These are phyloP conservation scores for Rutidosis leptorrhynchoides DNA, from an alignment of 129 eudicot genomes.

Conservation along the genomic window DNA sequence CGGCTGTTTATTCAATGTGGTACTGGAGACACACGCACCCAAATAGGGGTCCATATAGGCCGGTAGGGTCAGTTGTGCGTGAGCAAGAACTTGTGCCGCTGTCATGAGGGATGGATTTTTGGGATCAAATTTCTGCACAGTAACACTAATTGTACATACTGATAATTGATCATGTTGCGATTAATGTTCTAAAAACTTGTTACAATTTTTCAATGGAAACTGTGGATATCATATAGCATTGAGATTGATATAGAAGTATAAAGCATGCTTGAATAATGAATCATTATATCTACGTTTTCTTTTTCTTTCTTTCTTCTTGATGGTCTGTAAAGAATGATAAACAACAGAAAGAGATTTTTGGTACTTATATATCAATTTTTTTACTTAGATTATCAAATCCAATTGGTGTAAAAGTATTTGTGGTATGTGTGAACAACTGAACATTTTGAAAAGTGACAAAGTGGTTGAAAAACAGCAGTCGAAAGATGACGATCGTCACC, in stretches of 20 bases:
- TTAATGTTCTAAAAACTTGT: slow-evolving; percentile 7
- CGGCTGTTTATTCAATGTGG: slow-evolving; percentile 56
- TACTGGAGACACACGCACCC: slow-evolving; percentile 51
- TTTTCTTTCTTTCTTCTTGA: too few relatives aligned
- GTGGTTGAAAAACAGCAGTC: slow-evolving; percentile 26
- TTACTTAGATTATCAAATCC: too few relatives aligned
- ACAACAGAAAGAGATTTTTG: too few relatives aligned
- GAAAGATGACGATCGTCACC: slow-evolving; percentile 12
- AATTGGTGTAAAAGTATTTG: too few relatives aligned
- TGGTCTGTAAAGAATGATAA: too few relatives aligned
- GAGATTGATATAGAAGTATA: slow-evolving; percentile 11
- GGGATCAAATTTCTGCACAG: slow-evolving; percentile 16
- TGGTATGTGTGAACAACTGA: background rate
- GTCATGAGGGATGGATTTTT: slow-evolving; percentile 1
- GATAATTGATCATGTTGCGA: slow-evolving; percentile 17
- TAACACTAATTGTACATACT: slow-evolving; percentile 20
- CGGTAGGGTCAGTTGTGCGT: slow-evolving; percentile 48
- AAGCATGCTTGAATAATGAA: slow-evolving; percentile 20
- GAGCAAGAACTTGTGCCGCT: slow-evolving; percentile 95
- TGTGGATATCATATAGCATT: slow-evolving; percentile 13
- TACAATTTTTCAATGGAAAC: slow-evolving; percentile 5
- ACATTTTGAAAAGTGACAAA: slow-evolving; percentile 1
- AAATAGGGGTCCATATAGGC: slow-evolving; percentile 48
- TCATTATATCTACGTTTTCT: too few relatives aligned
- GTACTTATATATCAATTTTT: too few relatives aligned